Evolutionary conservation across 805 yeast species (phyloP), one percentile per base, ranked within the genome.

Genomic region (Nakazawaea wickerhamii): DNA sequence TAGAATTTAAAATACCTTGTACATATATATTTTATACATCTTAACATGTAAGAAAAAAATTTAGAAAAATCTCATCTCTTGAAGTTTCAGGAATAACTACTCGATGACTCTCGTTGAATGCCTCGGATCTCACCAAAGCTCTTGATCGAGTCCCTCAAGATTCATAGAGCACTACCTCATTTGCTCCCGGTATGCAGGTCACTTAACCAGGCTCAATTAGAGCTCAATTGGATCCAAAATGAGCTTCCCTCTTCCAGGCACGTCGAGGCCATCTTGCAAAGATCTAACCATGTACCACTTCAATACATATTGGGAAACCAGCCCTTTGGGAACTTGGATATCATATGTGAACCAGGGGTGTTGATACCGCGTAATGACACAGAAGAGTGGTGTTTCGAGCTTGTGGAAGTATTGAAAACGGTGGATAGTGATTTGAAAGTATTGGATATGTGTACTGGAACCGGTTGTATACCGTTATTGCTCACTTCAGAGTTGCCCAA

Each of bases 311-410:
- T 91, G 8, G 89, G 93, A 0, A 63, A 78, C 0, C 97, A 90
- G 61, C 98, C 98, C 1, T 91, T 91, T 65, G 95, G 93, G 0
- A 54, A 58, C 2, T 55, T 91, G 38, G 76, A 74, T 10, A 70
- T 91, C 4, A 44, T 53, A 20, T 86, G 96, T 53, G 53, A 60
- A 22, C 65, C 64, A 1, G 79, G 79, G 0, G 97, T 88, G 2
- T 63, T 91, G 46, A 90, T 91, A 21, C 98, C 99, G 0, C 63
- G 99, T 38, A 81, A 91, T 84, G 99, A 91, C 57, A 91, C 99
- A 0, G 98, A 91, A 58, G 95, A 88, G 54, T 91, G 97, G 97
- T 66, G 74, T 8, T 27, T 64, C 22, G 69, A 68, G 42, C 55
- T 84, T 17, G 59, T 65, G 3, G 25, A 30, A 7, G 27, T 44